Percentiles rank a stretch among this genome's conserved stretches.
Evolutionary conservation across 305 asterid genomes (phyloP).

Genomic region (Rubia peregrina): DNA sequence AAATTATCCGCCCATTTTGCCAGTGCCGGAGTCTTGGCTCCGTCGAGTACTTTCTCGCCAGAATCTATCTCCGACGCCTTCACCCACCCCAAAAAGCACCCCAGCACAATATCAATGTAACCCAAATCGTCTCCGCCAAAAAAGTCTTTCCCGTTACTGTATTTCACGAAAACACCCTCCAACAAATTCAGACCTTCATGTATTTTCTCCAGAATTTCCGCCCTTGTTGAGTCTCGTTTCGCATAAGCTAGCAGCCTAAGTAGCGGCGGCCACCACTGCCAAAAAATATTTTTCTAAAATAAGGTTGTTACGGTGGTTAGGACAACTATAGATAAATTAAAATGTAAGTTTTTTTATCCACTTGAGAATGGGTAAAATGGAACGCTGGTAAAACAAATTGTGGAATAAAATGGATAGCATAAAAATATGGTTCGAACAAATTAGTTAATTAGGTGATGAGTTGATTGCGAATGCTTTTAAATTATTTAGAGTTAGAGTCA

Average conservation of each 20-base stretch:
- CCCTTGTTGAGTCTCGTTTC: background rate
- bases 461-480: no score
- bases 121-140: constrained; percentile 54
- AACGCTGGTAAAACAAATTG: no score
- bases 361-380: no score
- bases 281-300: background rate
- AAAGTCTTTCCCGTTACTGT: background rate
- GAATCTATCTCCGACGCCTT: no score
- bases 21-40: background rate
- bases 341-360: no score
- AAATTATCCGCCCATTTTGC: background rate
- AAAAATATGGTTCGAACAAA: no score
- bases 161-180: background rate
- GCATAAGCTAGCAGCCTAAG: background rate
- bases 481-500: no score
- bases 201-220: background rate
- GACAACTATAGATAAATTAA: no score
- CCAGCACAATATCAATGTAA: constrained; percentile 42
- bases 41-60: no score
- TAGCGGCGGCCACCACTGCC: background rate
- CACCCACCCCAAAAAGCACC: constrained; percentile 16
- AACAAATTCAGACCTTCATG: background rate
- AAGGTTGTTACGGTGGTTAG: no score
- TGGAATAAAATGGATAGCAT: no score
- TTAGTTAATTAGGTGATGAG: no score